phyloP scores from a whole-genome alignment of 371 early-diverging fungal genomes.

The Mucor mucedo region DNA sequence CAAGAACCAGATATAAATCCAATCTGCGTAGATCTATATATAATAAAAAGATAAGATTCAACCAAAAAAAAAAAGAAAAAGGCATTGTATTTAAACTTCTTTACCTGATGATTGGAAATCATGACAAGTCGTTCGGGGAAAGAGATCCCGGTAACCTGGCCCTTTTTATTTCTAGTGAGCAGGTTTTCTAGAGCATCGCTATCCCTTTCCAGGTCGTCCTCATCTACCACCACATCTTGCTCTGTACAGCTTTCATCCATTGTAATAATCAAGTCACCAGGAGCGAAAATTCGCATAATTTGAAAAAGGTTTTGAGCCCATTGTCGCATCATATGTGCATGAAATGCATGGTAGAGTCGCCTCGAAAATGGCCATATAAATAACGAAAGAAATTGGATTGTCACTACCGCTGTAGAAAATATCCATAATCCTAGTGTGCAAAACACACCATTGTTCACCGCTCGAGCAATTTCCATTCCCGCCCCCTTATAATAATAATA shows the following conservation, averaged over 20 bases:
- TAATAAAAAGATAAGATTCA: background rate
- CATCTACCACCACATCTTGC: conserved; percentile 41
- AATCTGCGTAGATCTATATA: conserved; percentile 80
- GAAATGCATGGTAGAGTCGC: conserved; percentile 46
- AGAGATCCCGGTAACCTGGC: conserved; percentile 41
- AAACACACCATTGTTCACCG: conserved; percentile 18
- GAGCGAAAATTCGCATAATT: conserved; percentile 66
- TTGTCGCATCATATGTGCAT: conserved; percentile 59
- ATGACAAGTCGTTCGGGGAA: conserved; percentile 58
- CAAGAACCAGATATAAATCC: conserved; percentile 87
- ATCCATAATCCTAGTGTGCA: conserved; percentile 23
- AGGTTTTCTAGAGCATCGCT: conserved; percentile 27
- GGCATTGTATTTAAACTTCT: background rate
- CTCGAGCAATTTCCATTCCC: conserved; percentile 12
- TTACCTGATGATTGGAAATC: conserved; percentile 83
- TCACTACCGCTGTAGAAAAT: conserved; percentile 22
- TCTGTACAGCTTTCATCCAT: conserved; percentile 52
- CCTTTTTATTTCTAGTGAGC: conserved; percentile 34
- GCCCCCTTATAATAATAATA: background rate
- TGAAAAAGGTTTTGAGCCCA: conserved; percentile 69
- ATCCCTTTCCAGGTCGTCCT: conserved; percentile 37
- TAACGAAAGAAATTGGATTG: conserved; percentile 31
- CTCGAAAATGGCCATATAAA: conserved; percentile 43
- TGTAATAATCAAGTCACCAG: conserved; percentile 64
- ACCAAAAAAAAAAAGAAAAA: background rate